Evolutionary conservation across 164 flowering plant genomes (phyloP), one percentile per base, ranked within the genome.

Genomic region (Chimonanthus praecox): DNA sequence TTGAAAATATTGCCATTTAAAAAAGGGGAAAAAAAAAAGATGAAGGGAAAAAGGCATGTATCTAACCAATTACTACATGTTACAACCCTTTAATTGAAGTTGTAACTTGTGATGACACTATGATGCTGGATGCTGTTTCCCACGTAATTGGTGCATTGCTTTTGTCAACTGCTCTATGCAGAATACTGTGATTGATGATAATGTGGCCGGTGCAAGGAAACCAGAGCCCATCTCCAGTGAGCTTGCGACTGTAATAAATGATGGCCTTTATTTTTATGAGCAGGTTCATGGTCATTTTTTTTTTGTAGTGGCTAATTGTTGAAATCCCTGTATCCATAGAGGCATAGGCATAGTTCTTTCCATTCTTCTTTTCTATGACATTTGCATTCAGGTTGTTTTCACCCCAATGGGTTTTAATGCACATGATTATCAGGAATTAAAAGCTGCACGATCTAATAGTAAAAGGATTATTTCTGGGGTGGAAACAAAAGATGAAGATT

Each of bases 261-360:
- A 92, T 58, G 97, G 97, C 63, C 94, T 94, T 73, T 89, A 87
- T 83, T 94, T 80, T 77, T 94, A 85, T 83, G 99, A 95, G 84
- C 98, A 95, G 96, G 99, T 95, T n/a, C n/a, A 44, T 66, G n/a
- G 68, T 65, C 45, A 3, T 44, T 65, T 66, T 4, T 44, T 45
- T 66, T 43, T 10, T 47, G 4, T 54, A 54, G 60, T 54, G 5
- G n/a, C 16, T 54, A 11, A 8, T n/a, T 13, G 6, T 54, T 54
- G 16, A 54, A 54, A 11, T 54, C 60, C 5, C 60, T 54, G 11
- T 54, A 54, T 13, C 60, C 60, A 54, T 54, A n/a, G 60, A 11
- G 16, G 60, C 60, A 54, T 54, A n/a, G 60, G 11, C 5, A n/a
- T 10, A 54, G 60, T 13, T 3, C 60, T 54, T 54, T 54, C 60